Percentiles rank a stretch among this genome's conserved stretches.
phyloP scores from a whole-genome alignment of 2,329 filamentous ascomycete species.

The Neonectria hederae region DNA sequence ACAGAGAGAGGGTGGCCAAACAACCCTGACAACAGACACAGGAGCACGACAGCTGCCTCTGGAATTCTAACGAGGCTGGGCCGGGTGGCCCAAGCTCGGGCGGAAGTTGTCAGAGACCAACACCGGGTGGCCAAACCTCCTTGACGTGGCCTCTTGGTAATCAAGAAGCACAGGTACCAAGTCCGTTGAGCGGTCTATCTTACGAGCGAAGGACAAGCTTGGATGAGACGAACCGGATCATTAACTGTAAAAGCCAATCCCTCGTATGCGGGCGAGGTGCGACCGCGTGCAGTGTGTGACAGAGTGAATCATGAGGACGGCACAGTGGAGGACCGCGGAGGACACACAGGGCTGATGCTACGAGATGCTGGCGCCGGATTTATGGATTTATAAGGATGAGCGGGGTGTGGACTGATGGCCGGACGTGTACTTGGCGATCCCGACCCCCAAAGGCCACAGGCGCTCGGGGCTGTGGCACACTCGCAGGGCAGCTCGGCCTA shows the following conservation, averaged over 20 bases:
- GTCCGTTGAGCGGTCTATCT: background rate
- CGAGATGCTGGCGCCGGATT: constrained; percentile 11
- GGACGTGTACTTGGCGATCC: constrained; percentile 16
- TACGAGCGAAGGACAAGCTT: background rate
- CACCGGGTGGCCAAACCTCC: constrained; percentile 6
- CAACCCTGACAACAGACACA: background rate
- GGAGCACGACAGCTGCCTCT: background rate
- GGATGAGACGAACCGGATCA: background rate
- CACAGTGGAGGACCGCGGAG: background rate
- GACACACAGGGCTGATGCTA: background rate
- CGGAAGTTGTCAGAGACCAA: constrained; percentile 8
- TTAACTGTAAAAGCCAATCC: background rate
- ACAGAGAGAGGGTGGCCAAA: background rate
- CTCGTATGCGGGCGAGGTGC: background rate
- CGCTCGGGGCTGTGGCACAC: constrained; percentile 31
- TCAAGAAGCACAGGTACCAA: constrained; percentile 4
- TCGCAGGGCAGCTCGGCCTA: constrained; percentile 26
- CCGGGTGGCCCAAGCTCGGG: constrained; percentile 10
- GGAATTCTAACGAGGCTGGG: constrained; percentile 5
- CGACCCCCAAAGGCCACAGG: constrained; percentile 22
- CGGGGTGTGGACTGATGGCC: constrained; percentile 2
- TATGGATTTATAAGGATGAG: constrained; percentile 21
- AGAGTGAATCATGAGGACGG: background rate
- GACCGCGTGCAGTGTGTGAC: background rate
- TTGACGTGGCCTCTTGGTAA: constrained; percentile 26